A percentile compares a stretch with the other conserved stretches of the same genome.
Conservation (phyloP, 108 stramenopile genomes). For the Cylindrotheca fusiformis region DNA sequence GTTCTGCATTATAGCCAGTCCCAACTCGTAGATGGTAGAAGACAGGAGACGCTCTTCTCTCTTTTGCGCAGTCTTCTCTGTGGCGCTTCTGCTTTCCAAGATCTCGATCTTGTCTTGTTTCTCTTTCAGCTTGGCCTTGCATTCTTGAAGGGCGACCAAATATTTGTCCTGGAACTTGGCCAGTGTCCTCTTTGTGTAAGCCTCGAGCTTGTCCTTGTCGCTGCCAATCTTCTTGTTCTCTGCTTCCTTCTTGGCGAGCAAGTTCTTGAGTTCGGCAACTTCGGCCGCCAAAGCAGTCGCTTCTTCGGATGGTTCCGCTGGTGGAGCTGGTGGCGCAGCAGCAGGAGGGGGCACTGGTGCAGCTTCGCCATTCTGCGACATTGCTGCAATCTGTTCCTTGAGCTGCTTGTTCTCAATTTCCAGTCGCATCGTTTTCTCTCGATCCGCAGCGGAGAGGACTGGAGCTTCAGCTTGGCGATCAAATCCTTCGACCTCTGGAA, state of each 20-base stretch:
- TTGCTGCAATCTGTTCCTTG: constrained; percentile 53
- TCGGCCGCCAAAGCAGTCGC: constrained; percentile 13
- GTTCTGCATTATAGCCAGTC: constrained; percentile 87
- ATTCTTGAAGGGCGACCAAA: constrained; percentile 87
- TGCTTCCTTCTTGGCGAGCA: constrained; percentile 61
- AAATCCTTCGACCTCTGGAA: constrained; percentile 31
- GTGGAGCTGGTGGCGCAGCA: constrained; percentile 2
- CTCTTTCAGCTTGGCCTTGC: constrained; percentile 89
- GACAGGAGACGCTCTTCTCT: constrained; percentile 87
- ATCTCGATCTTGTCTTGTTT: constrained; percentile 85
- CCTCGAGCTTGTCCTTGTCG: constrained; percentile 93
- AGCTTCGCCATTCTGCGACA: constrained; percentile 31
- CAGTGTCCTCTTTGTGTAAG: constrained; percentile 90
- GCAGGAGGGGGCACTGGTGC: constrained; percentile 23
- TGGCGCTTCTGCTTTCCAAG: constrained; percentile 67
- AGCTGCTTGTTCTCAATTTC: constrained; percentile 74
- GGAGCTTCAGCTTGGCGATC: constrained; percentile 15
- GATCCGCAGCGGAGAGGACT: constrained; percentile 24
- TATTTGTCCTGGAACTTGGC: constrained; percentile 95
- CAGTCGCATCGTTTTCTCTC: constrained; percentile 70
- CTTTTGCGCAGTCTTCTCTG: constrained; percentile 86
- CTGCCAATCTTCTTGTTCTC: constrained; percentile 77
- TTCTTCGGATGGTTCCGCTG: constrained; percentile 12
- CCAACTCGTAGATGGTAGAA: constrained; percentile 90
- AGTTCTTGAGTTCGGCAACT: constrained; percentile 49